Base-by-base conservation (phyloP, 2,329 filamentous ascomycete species). In the Hortaea sp. region DNA sequence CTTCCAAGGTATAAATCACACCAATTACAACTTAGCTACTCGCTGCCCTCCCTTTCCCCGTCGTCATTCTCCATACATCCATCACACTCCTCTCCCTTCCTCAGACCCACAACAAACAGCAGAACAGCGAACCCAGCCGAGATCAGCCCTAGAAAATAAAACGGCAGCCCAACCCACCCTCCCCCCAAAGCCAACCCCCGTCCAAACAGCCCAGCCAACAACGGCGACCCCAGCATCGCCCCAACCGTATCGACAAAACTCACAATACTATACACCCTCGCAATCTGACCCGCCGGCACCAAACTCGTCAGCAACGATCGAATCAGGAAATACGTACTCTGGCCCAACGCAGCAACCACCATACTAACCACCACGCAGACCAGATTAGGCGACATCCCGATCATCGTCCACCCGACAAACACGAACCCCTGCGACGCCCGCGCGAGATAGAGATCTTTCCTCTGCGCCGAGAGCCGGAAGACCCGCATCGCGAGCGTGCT, bases 231-330 rank as follows among this genome's bases (percentile, higher is more conserved):
- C 5, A 72, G 42, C 49, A 77, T 68, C 1, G 69, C 53, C n/a
- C 75, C 72, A 7, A 71, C 37, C 6, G 68, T 71, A 49, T 80
- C 75, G 30, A 74, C 56, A 27, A 77, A 65, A 2, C 69, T 67
- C 7, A 80, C 64, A 4, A 74, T 63, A 4, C 72, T 74, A 56
- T 78, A 80, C 27, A 78, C 62, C 0, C 71, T 71, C 20, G 74
- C 77, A 9, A 78, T 66, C 4, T 77, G 71, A 48, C 76, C 69
- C 20, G 70, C 66, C 52, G 76, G 74, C 9, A 80, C 72, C 7
- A 79, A 56, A 7, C 69, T 67, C 39, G 73, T 77, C n/a, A 78
- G 57, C 5, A 79, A 59, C 3, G 70, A 73, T 31, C 77, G 68
- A 12, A 73, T 57, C 1, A 77, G 55, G 0, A 70, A 54, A 0